phyloP scores from a whole-genome alignment of 345 rosid genomes.

The Eucalyptus brandiana region DNA sequence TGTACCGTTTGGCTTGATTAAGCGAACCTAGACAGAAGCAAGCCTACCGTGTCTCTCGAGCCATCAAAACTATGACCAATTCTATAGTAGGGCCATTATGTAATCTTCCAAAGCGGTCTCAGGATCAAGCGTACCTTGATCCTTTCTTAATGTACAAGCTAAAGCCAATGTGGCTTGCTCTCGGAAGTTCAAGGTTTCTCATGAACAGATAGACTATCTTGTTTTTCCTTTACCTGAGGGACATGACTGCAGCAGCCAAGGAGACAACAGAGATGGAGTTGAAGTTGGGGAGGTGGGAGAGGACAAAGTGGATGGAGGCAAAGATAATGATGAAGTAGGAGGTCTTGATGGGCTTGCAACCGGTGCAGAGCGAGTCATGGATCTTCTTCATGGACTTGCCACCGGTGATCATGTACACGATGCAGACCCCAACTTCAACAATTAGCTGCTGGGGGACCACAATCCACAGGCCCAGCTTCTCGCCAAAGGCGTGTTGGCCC shows the following conservation, averaged over 20 bases:
- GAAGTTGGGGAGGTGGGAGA: constrained; percentile 70
- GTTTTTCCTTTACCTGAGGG: constrained; percentile 27
- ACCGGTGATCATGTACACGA: constrained; percentile 80
- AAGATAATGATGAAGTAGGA: constrained; percentile 68
- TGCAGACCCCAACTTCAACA: constrained; percentile 56
- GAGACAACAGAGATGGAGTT: constrained; percentile 56
- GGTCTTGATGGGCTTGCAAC: constrained; percentile 32
- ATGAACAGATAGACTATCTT: background rate
- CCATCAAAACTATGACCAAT: background rate
- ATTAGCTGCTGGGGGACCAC: constrained; percentile 70
- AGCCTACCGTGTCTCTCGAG: background rate
- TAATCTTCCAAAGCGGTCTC: background rate
- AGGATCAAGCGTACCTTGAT: background rate
- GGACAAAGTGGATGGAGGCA: constrained; percentile 52
- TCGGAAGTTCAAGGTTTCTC: background rate
- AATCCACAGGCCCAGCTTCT: constrained; percentile 72
- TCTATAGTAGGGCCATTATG: background rate
- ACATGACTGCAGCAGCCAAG: constrained; percentile 79
- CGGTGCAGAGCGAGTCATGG: constrained; percentile 36
- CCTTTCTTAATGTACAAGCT: background rate
- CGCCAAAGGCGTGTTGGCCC: constrained; percentile 68
- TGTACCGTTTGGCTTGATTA: background rate
- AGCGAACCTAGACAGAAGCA: background rate
- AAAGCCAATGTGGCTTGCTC: background rate
- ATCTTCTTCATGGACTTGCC: constrained; percentile 73